Evolutionary conservation across 2,329 filamentous ascomycete genomes (phyloP), one percentile per base, ranked within the genome.

Genomic region (Fragosphaeria purpurea): DNA sequence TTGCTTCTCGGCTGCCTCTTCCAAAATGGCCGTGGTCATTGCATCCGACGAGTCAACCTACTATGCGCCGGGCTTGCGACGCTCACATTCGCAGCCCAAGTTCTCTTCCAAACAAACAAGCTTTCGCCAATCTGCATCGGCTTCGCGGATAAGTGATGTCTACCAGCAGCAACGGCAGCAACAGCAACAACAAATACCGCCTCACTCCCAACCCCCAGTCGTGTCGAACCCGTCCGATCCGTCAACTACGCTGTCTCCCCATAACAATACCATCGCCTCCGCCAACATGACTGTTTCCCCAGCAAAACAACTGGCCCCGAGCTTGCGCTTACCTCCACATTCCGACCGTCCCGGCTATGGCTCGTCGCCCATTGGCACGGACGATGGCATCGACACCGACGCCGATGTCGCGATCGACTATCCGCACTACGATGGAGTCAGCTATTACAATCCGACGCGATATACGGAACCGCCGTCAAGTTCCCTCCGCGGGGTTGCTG

Each of bases 81-180:
- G 80, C 53, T 82, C 80, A 10, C 76, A 80, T 56, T 83, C 80
- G 4, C 77, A 81, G 57, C 70, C 74, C 47, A 79, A 75, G 57
- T 79, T 83, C 50, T 63, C 68, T 53, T 65, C 72, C 7, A 67
- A 66, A 48, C 65, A 67, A 31, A 61, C 67, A 4, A 61, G 62
- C 31, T 75, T 74, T 51, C 68, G 68, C 55, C 62, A 69, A 8
- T 71, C 77, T 13, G 59, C 71, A 43, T 70, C 75, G 7, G 66
- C 70, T 10, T 70, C 69, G 37, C 68, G 69, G 44, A 66, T 76
- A 53, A 67, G 65, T 60, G 70, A 77, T 48, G 58, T 69, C n/a
- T 77, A 74, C 57, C 64, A 65, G 30, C 60, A 71, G 22, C 61
- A 67, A 4, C 46, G 47, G 6, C 47, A 37, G 4, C 50, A 46